phyloP scores from a whole-genome alignment of 1,139 yeast species.

The Sugiyamaella pinicola region DNA sequence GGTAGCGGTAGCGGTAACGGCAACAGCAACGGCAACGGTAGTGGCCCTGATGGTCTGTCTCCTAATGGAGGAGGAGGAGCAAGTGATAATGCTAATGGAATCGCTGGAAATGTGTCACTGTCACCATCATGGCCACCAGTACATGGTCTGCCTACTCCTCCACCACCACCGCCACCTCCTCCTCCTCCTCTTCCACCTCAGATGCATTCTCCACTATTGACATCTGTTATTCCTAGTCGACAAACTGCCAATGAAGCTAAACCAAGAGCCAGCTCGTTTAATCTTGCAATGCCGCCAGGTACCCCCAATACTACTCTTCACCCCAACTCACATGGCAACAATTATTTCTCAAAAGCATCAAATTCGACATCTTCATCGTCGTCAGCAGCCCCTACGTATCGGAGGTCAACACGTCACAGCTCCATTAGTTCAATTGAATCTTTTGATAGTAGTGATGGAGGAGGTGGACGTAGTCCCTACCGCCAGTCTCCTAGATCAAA shows the following conservation, averaged over 20 bases:
- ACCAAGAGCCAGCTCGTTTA: slow-evolving; percentile 22
- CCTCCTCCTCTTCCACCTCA: slow-evolving; percentile 19
- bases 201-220: slow-evolving; percentile 15
- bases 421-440: slow-evolving; percentile 29
- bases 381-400: slow-evolving; percentile 14
- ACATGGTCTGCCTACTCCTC: slow-evolving; percentile 20
- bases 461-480: not conserved
- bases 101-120: slow-evolving; percentile 11
- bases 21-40: slow-evolving; percentile 16
- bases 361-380: slow-evolving; percentile 15
- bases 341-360: slow-evolving; percentile 24
- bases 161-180: slow-evolving; percentile 17
- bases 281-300: slow-evolving; percentile 18
- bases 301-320: slow-evolving; percentile 1
- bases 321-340: slow-evolving; percentile 19
- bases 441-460: slow-evolving; percentile 19
- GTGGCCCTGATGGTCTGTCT: too few relatives aligned
- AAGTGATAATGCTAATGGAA: slow-evolving; percentile 2
- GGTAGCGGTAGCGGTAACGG: slow-evolving; percentile 6
- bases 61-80: too few relatives aligned
- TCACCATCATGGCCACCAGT: slow-evolving; percentile 24
- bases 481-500: slow-evolving; percentile 3
- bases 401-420: slow-evolving; percentile 24
- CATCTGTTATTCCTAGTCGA: slow-evolving; percentile 3
- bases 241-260: slow-evolving; percentile 11